phyloP scores from a whole-genome alignment of 2,329 filamentous ascomycete species.

The Aspergillus quadrilineatus region DNA sequence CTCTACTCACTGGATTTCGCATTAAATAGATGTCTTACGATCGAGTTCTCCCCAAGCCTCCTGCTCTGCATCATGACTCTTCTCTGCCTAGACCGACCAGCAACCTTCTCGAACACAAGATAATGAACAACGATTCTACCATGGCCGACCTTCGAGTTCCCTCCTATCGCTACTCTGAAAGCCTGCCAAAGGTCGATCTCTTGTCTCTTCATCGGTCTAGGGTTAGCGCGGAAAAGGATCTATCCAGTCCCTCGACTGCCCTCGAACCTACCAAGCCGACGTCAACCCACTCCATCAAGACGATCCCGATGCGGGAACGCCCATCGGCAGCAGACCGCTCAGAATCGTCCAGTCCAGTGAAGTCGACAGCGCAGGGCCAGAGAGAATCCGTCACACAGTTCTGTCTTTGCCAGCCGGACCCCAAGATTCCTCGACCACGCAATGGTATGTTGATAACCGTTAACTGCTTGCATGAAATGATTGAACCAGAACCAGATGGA shows the following conservation, averaged over 20 bases:
- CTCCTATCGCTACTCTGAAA: slow-evolving; percentile 23
- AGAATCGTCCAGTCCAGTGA: slow-evolving; percentile 37
- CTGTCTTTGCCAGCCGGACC: slow-evolving; percentile 69
- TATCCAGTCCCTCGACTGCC: slow-evolving; percentile 14
- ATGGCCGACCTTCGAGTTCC: slow-evolving; percentile 22
- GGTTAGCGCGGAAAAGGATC: slow-evolving; percentile 23
- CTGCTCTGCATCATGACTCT: slow-evolving; percentile 43
- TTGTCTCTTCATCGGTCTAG: slow-evolving; percentile 28
- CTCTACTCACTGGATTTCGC: slow-evolving; percentile 19
- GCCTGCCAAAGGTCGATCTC: slow-evolving; percentile 29
- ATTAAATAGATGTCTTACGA: slow-evolving; percentile 51
- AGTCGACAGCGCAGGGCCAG: slow-evolving; percentile 26
- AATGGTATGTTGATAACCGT: slow-evolving; percentile 58
- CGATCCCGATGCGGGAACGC: slow-evolving; percentile 26
- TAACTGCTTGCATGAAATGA: slow-evolving; percentile 15
- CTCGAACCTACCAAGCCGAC: slow-evolving; percentile 19
- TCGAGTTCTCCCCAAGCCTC: slow-evolving; percentile 47
- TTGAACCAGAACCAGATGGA: background rate
- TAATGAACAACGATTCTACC: slow-evolving; percentile 38
- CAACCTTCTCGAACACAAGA: slow-evolving; percentile 43
- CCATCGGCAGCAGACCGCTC: slow-evolving; percentile 26
- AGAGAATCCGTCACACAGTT: slow-evolving; percentile 53
- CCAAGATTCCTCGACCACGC: slow-evolving; percentile 68
- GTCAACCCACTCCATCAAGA: slow-evolving; percentile 22
- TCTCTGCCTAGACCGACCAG: slow-evolving; percentile 34